Evolutionary conservation across 208 protist genomes (phyloP).

Genomic region (Plasmodiophora brassicae): DNA sequence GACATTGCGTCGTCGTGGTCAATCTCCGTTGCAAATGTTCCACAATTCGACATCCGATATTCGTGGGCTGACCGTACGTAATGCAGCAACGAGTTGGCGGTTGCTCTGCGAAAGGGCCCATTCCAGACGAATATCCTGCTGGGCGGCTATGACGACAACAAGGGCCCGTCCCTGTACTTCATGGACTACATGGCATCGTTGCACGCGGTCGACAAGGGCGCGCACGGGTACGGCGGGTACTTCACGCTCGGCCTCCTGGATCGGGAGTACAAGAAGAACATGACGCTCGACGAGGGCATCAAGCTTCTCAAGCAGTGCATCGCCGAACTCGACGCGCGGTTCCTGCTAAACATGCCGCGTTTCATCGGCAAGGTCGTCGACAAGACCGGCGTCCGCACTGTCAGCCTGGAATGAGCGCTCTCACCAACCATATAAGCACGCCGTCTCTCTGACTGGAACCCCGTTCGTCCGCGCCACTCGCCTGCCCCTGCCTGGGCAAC

Average conservation of each 20-base stretch:
- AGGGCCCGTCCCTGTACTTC: slow-evolving; percentile 77
- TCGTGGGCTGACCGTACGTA: no score
- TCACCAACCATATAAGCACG: no score
- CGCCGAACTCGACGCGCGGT: slow-evolving; percentile 75
- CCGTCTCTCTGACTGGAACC: no score
- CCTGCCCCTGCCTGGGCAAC: no score
- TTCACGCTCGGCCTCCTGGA: slow-evolving; percentile 79
- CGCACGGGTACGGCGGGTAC: slow-evolving; percentile 82
- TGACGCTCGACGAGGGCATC: slow-evolving; percentile 77
- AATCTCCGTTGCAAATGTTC: no score
- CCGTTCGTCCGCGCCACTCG: no score
- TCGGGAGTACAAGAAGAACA: slow-evolving; percentile 74
- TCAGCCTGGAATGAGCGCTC: slow-evolving; percentile 20
- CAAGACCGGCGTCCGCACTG: slow-evolving; percentile 66
- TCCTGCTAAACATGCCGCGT: slow-evolving; percentile 73
- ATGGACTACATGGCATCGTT: slow-evolving; percentile 86
- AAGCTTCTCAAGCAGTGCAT: slow-evolving; percentile 85
- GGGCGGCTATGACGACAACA: slow-evolving; percentile 75
- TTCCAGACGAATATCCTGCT: slow-evolving; percentile 78
- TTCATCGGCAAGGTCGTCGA: slow-evolving; percentile 86
- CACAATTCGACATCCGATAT: slow-evolving; percentile 9
- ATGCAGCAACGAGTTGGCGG: slow-evolving; percentile 74
- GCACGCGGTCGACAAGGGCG: slow-evolving; percentile 77
- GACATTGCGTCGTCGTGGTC: no score
- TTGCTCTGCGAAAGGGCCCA: slow-evolving; percentile 68